Percentiles rank a stretch among this genome's conserved stretches.
Evolutionary conservation across 1,139 yeast species (phyloP).

Genomic region (Zhuliangozyma parablackwelliae): DNA sequence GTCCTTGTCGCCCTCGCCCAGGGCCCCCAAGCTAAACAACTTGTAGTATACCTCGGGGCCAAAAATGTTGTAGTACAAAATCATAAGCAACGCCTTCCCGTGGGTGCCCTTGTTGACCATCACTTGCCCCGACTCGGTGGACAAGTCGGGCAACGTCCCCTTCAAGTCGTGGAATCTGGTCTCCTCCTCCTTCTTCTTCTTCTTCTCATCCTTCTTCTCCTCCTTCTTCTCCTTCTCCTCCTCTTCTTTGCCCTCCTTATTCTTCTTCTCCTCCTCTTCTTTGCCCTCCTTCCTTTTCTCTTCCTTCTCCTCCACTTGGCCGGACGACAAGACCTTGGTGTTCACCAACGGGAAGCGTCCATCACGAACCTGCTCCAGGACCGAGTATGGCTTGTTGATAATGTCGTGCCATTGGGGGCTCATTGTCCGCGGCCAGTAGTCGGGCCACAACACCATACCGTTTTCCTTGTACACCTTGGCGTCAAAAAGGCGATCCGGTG

Average conservation of each 20-base stretch:
- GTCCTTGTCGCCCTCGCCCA: slow-evolving; percentile 67
- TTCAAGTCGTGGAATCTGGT: slow-evolving; percentile 44
- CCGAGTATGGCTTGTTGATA: slow-evolving; percentile 41
- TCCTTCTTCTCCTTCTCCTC: slow-evolving; percentile 10
- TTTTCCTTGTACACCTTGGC: slow-evolving; percentile 48
- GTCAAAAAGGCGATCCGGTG: slow-evolving; percentile 43
- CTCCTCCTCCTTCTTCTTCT: slow-evolving; percentile 2
- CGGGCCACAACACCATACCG: slow-evolving; percentile 78
- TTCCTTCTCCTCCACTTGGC: slow-evolving; percentile 9
- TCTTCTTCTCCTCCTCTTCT: slow-evolving; percentile 1
- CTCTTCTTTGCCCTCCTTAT: slow-evolving; percentile 4
- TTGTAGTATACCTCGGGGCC: slow-evolving; percentile 56
- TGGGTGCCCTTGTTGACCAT: slow-evolving; percentile 52
- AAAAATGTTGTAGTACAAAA: slow-evolving; percentile 52
- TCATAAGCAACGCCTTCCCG: slow-evolving; percentile 44
- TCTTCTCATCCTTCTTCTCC: slow-evolving; percentile 7
- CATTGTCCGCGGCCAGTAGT: slow-evolving; percentile 73
- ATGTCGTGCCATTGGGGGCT: slow-evolving; percentile 64
- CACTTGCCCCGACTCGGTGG: slow-evolving; percentile 61
- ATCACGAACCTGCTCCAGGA: slow-evolving; percentile 17
- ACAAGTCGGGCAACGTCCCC: slow-evolving; percentile 54
- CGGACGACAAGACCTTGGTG: slow-evolving; percentile 3
- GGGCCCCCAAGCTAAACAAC: slow-evolving; percentile 52
- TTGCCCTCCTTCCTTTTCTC: slow-evolving; percentile 7
- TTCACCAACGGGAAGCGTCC: slow-evolving; percentile 16